A percentile compares a stretch with the other conserved stretches of the same genome.
phyloP scores from a whole-genome alignment of 2,329 filamentous ascomycete genomes.

The Ustulina deusta region DNA sequence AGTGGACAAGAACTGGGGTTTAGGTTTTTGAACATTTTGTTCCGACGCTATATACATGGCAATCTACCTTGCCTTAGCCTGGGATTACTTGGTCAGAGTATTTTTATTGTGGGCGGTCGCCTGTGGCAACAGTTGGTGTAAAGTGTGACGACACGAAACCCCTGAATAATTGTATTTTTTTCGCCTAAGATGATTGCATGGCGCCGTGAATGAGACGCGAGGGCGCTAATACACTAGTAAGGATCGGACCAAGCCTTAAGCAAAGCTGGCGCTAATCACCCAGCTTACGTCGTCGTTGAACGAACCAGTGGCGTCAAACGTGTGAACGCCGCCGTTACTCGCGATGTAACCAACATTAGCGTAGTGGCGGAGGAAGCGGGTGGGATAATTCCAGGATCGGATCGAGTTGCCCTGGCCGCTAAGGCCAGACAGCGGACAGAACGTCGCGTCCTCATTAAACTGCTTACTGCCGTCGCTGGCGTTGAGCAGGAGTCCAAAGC shows the following conservation, averaged over 20 bases:
- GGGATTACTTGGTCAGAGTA: background rate
- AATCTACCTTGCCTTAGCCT: background rate
- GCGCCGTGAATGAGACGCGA: background rate
- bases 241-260: background rate
- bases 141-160: background rate
- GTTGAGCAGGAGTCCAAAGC: constrained; percentile 63
- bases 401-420: constrained; percentile 64
- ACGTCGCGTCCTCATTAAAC: constrained; percentile 72
- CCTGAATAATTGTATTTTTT: too few relatives aligned
- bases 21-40: too few relatives aligned
- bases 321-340: constrained; percentile 52
- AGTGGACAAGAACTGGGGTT: too few relatives aligned
- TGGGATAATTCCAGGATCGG: constrained; percentile 70
- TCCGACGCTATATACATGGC: background rate
- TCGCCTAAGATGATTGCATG: too few relatives aligned
- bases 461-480: constrained; percentile 66
- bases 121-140: background rate
- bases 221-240: background rate
- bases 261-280: constrained; percentile 59
- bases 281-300: constrained; percentile 69
- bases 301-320: constrained; percentile 61
- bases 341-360: constrained; percentile 52
- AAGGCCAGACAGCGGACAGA: constrained; percentile 67
- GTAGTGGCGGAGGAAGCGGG: constrained; percentile 69
- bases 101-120: too few relatives aligned